Conservation (phyloP, 192 early-diverging fungal genomes). For the Mycoemilia scoparia region DNA sequence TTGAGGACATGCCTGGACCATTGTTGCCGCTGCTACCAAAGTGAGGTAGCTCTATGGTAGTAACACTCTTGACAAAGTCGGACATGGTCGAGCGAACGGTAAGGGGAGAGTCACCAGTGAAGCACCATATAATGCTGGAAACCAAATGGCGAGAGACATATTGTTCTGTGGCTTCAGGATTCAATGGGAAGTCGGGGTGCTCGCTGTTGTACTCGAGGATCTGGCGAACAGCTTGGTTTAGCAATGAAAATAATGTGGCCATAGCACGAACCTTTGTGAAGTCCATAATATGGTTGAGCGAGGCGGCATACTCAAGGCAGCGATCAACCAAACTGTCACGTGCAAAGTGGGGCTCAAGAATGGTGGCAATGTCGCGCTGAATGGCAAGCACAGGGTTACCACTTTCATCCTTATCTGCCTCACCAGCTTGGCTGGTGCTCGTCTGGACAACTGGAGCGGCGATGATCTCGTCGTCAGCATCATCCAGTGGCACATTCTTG, state of each 20-base stretch:
- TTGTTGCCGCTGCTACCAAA: constrained; percentile 8
- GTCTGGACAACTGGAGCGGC: constrained; percentile 38
- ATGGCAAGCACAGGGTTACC: constrained; percentile 32
- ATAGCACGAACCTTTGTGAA: constrained; percentile 75
- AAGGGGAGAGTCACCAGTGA: constrained; percentile 73
- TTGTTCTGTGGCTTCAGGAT: constrained; percentile 47
- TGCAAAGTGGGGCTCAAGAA: constrained; percentile 51
- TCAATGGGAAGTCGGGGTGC: constrained; percentile 91
- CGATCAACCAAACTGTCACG: constrained; percentile 56
- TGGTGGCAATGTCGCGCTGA: constrained; percentile 59
- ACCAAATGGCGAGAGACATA: constrained; percentile 74
- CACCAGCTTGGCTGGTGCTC: constrained; percentile 13
- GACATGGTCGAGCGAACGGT: constrained; percentile 53
- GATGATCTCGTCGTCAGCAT: constrained; percentile 49
- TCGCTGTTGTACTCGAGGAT: constrained; percentile 79
- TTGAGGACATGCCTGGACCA: constrained; percentile 2
- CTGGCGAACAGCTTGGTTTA: constrained; percentile 70
- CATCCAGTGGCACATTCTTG: constrained; percentile 53
- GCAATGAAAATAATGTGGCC: constrained; percentile 71
- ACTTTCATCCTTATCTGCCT: constrained; percentile 12
- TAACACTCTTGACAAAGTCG: constrained; percentile 57
- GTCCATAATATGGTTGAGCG: constrained; percentile 94
- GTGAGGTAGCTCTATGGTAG: constrained; percentile 57
- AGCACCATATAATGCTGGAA: constrained; percentile 80
- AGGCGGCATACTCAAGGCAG: constrained; percentile 44